Percentiles rank a stretch among this genome's conserved stretches.
These are phyloP conservation scores for Alternaria metachromatica DNA, from an alignment of 2,329 filamentous ascomycete species.

Conservation along the genomic window DNA sequence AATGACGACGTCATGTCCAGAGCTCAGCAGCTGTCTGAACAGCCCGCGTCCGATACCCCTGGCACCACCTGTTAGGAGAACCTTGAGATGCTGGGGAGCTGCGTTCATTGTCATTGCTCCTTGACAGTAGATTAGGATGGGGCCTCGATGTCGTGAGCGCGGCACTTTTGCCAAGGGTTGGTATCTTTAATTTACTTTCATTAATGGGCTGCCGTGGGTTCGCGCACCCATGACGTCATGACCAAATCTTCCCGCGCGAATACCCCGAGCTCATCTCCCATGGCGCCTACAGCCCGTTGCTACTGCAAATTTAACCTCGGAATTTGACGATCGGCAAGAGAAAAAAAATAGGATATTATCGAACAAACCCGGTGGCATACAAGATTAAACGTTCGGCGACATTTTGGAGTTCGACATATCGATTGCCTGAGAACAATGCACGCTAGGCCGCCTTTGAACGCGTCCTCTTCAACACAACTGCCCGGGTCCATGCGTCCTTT, in stretches of 20 bases:
- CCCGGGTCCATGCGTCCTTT: background rate
- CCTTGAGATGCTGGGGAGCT: conserved; percentile 24
- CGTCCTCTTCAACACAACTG: background rate
- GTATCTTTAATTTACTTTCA: background rate
- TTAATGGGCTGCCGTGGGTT: background rate
- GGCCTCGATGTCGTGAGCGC: background rate
- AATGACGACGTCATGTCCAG: conserved; percentile 55
- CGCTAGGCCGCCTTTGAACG: background rate
- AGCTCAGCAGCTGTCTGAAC: conserved; percentile 51
- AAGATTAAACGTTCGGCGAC: background rate
- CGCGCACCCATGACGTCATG: background rate
- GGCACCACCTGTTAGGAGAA: conserved; percentile 53
- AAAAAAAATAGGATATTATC: background rate
- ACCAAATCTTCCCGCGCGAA: background rate
- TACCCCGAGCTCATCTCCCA: background rate
- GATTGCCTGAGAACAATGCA: background rate
- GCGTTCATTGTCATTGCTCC: conserved; percentile 1
- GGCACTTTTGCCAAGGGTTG: background rate
- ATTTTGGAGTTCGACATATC: background rate
- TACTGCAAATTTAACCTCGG: background rate
- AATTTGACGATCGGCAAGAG: background rate
- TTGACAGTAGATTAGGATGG: background rate
- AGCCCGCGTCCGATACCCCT: conserved; percentile 56
- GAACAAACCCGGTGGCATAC: background rate
- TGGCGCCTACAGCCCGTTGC: background rate